Base-by-base conservation (phyloP, 139 green algal genomes). In the Desmodesmus armatus region DNA sequence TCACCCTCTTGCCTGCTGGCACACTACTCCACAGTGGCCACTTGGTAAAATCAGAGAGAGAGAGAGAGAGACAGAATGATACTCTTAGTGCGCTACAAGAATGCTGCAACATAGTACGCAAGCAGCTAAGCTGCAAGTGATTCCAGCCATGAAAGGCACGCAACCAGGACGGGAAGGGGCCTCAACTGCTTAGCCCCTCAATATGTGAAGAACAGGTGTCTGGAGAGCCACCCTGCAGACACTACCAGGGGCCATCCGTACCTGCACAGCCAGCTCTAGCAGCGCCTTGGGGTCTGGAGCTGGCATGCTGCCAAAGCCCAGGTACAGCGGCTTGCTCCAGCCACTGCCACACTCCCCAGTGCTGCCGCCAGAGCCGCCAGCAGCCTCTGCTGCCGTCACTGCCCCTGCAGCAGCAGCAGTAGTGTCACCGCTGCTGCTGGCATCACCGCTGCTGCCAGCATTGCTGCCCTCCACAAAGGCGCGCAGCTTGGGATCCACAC, bases 251-350 rank as follows among this genome's bases (percentile, higher is more conserved):
- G n/a, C n/a, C 53, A 35, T 15, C 27, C 66, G 19, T 29, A 80
- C 73, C 73, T 67, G 23, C 21, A 80, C 21, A 31, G 77, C 77
- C 58, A 84, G 35, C n/a, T 74, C 31, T 43, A 84, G n/a, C 41
- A 84, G 58, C 3, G 55, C 58, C 35, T 43, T 62, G 9, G 77
- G 77, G 37, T 84, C 77, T 40, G 77, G 77, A 19, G 55, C 63
- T 43, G 40, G 0, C 70, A 60, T 40, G 40, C 25, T 41, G 70
- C 44, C 43, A 79, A 63, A 40, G 3, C 25, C 27, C 71, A 79
- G n/a, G 27, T 63, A 58, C n/a, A 65, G 29, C 40, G 71, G 51
- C 63, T 72, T 72, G n/a, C n/a, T n/a, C n/a, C n/a, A n/a, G n/a
- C n/a, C n/a, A n/a, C 60, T 69, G n/a, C n/a, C 60, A 69, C n/a